Percentiles rank a stretch among this genome's conserved stretches.
Evolutionary conservation across 2,329 filamentous ascomycete genomes (phyloP).

Genomic region (Pseudogymnoascus sp.): DNA sequence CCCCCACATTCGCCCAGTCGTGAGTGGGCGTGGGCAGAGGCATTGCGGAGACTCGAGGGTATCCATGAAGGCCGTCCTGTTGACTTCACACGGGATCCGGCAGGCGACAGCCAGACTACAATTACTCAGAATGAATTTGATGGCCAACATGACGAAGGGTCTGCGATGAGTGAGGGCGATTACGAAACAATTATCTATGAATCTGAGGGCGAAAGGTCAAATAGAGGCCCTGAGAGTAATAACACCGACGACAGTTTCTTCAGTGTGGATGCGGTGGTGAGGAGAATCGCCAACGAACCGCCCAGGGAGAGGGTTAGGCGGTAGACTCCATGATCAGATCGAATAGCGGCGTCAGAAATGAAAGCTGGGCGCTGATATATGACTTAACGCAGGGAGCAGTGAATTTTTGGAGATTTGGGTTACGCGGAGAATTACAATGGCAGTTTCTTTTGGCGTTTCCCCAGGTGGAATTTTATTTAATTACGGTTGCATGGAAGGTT

Average conservation of each 20-base stretch:
- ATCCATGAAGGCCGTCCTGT: not conserved
- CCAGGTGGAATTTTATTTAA: not conserved
- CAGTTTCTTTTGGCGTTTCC: not conserved
- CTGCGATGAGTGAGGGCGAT: not conserved
- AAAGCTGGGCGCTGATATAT: not conserved
- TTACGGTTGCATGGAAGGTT: not conserved
- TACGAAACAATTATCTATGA: not conserved
- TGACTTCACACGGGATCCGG: not conserved
- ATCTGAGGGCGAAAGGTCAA: not conserved
- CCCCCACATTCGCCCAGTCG: not conserved
- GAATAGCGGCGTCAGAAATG: not conserved
- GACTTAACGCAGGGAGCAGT: not conserved
- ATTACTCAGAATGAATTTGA: not conserved
- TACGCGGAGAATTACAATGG: not conserved
- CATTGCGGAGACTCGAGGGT: not conserved
- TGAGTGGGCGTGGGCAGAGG: not conserved
- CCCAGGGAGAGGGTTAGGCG: not conserved
- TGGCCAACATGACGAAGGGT: not conserved
- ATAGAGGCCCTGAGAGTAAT: not conserved
- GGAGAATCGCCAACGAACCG: constrained; percentile 1
- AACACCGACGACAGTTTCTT: not conserved
- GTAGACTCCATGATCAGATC: not conserved
- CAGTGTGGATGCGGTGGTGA: not conserved
- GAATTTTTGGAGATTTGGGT: not conserved
- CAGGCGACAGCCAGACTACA: not conserved